These are phyloP conservation scores for Penicillium paradoxum DNA, from an alignment of 495 filamentous ascomycete genomes.

Conservation along the genomic window DNA sequence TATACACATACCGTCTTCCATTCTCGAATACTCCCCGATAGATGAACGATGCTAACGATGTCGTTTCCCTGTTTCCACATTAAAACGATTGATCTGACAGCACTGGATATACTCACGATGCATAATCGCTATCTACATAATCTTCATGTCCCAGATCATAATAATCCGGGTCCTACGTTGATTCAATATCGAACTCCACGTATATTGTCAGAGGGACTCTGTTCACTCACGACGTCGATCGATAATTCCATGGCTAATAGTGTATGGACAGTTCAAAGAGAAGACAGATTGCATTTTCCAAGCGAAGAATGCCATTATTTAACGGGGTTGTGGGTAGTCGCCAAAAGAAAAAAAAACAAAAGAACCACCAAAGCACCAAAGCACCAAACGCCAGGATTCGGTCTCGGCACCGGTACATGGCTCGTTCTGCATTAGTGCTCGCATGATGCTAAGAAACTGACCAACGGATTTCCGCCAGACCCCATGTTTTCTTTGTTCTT, in stretches of 20 bases:
- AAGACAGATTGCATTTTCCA: neutral
- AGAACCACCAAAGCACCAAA: neutral
- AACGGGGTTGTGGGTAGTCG: neutral
- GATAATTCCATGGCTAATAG: neutral
- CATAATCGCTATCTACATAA: neutral
- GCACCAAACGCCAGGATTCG: too few relatives aligned
- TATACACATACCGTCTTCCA: conserved; percentile 11
- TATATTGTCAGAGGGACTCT: neutral
- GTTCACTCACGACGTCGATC: neutral
- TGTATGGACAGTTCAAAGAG: neutral
- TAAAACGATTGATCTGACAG: neutral
- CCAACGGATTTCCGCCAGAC: neutral
- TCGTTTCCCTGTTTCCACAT: conserved; percentile 1
- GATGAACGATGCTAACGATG: conserved; percentile 5
- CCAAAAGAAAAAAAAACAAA: neutral
- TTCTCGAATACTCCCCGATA: conserved; percentile 8
- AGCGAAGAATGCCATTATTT: neutral
- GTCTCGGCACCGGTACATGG: neutral
- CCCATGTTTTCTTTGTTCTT: neutral
- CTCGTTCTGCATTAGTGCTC: neutral
- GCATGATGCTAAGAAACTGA: neutral
- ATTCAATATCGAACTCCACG: neutral
- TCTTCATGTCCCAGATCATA: neutral
- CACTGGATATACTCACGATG: neutral
- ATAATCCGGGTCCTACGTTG: conserved; percentile 1